These are phyloP conservation scores for Mitosporidium daphniae DNA, from an alignment of 371 early-diverging fungal species.

Conservation along the genomic window DNA sequence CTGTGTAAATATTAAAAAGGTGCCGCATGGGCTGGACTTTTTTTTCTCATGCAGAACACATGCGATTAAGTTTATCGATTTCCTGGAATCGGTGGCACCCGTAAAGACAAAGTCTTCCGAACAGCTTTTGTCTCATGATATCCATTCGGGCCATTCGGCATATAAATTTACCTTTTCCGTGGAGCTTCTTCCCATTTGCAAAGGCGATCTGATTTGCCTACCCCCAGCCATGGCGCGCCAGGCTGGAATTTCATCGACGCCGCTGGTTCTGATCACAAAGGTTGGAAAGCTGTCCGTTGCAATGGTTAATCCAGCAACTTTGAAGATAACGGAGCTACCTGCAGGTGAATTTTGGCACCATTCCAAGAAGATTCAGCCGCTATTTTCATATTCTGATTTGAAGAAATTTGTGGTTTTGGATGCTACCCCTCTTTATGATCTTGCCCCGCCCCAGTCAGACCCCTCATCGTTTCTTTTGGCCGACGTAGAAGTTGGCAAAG, in stretches of 20 bases:
- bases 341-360: not conserved
- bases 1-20: constrained; percentile 83
- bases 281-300: constrained; percentile 47
- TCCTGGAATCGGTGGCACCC: constrained; percentile 49
- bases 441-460: too few relatives aligned
- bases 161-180: constrained; percentile 80
- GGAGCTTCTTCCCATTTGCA: constrained; percentile 82
- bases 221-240: constrained; percentile 37
- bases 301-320: constrained; percentile 37
- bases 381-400: not conserved
- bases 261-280: constrained; percentile 34
- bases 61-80: constrained; percentile 80
- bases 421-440: too few relatives aligned
- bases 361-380: not conserved
- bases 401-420: not conserved
- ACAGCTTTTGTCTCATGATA: constrained; percentile 81
- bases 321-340: constrained; percentile 7
- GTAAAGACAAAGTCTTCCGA: constrained; percentile 38
- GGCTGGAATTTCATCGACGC: too few relatives aligned
- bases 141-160: constrained; percentile 53
- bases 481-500: too few relatives aligned
- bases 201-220: constrained; percentile 74
- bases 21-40: constrained; percentile 90
- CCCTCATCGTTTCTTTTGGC: too few relatives aligned
- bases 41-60: constrained; percentile 56